Base-by-base conservation (phyloP, 371 early-diverging fungal species). In the Syncephalis plumigaleata region DNA sequence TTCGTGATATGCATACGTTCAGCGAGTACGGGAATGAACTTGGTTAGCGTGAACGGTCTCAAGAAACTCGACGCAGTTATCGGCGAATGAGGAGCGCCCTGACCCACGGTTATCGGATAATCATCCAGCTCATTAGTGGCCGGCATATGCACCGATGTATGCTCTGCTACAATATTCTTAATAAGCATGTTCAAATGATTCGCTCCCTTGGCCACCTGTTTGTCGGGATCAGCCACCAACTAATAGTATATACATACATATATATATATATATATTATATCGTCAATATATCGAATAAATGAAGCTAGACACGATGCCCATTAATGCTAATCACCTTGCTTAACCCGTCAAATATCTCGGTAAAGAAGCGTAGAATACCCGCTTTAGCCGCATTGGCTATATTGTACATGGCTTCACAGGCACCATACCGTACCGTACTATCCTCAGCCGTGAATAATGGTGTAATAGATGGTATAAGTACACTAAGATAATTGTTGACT, bases 321-420 rank as follows among this genome's bases (percentile, higher is more conserved):
- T n/a, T n/a, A n/a, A n/a, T n/a, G n/a, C n/a, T n/a, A n/a, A n/a
- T 58, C 58, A 89, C 90, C 63, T 88, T 82, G 55, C 86, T 76
- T 61, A 94, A 64, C 22, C 79, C 84, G 55, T 94, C 93, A 67
- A 93, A 90, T 3, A 92, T 73, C 42, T 89, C 89, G 60, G 91
- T 92, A 48, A 94, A 94, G 56, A 75, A 89, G 26, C 75, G 63
- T 45, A 93, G 60, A 2, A 91, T 76, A 45, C 77, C 73, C 2
- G 80, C 81, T 45, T 85, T 69, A 21, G 90, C 87, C 3, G 88
- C 91, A 51, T 95, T 95, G 22, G 83, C 81, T 42, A 95, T 88
- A 58, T 95, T 95, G 60, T 95, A 95, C 77, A 92, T 78, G 43
- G 77, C 73, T 62, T 95, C 95, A 52, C 90, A 89, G 3, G 91